Evolutionary conservation across 2,329 filamentous ascomycete genomes (phyloP), one percentile per base, ranked within the genome.

Genomic region (Ilyonectria sp.): DNA sequence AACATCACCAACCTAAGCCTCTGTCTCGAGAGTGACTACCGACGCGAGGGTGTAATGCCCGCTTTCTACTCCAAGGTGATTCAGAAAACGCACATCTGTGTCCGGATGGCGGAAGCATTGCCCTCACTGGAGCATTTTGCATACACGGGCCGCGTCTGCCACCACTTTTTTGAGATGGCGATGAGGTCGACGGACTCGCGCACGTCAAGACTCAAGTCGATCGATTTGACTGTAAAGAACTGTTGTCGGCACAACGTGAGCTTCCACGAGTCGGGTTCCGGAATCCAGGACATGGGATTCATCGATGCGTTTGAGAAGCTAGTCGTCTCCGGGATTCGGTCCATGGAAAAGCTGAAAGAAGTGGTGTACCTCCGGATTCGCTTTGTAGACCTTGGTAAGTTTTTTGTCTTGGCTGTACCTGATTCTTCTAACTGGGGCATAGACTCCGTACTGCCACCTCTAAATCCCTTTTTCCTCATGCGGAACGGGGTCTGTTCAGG

Each of bases 181-280:
- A 83, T 86, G n/a, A 81, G 81, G 50, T 80, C 83, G 33, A 84
- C 85, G 35, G 84, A 87, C 68, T 79, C 85, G 46, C 79, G 85
- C 49, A 80, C 83, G 17, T 84, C 85, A 8, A 82, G 82, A 17
- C 85, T 94, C 50, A 89, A 89, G 79, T 91, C 89, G 2, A 85
- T 94, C 23, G 92, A 94, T 73, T 80, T 94, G 50, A 91, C 91
- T 0, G 90, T 94, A 62, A 93, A 93, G 81, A 93, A 93, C 68
- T 92, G 91, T 77, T 94, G 92, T 73, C 87, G 91, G 4, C 82
- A 85, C 49, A 78, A 84, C 66, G 79, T 81, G 53, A 81, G 82
- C 69, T 90, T 85, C 82, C 86, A 90, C 69, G 91, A 93, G 71
- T 86, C 87, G 0, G 91, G 90, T 3, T 91, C 90, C 2, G 91